A percentile compares a stretch with the other conserved stretches of the same genome.
Evolutionary conservation across 2,329 filamentous ascomycete species (phyloP).

Genomic region (Ciborinia camelliae): DNA sequence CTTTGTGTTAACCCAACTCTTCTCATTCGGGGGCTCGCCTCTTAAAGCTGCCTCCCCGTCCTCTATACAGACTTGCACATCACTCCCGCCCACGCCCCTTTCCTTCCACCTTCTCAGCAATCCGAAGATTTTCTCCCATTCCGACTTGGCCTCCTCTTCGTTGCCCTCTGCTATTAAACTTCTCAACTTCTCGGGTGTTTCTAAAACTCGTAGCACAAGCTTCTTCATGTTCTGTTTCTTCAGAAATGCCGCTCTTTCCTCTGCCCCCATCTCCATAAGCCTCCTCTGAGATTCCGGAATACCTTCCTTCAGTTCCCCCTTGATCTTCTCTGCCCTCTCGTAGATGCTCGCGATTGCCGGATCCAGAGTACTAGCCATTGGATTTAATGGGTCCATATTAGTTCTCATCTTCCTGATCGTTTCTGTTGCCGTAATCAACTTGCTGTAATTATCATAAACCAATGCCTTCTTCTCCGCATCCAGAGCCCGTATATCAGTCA

Average conservation of each 20-base stretch:
- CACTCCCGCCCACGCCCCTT: conserved; percentile 36
- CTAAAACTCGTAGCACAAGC: conserved; percentile 31
- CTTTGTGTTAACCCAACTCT: conserved; percentile 29
- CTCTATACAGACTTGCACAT: conserved; percentile 37
- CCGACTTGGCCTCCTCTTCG: conserved; percentile 56
- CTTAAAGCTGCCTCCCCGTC: conserved; percentile 37
- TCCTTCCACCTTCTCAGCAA: conserved; percentile 36
- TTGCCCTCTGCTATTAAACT: conserved; percentile 57
- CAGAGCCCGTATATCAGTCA: conserved; percentile 80
- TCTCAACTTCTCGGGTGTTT: conserved; percentile 46
- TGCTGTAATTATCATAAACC: conserved; percentile 98
- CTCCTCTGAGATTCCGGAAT: conserved; percentile 50
- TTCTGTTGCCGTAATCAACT: conserved; percentile 92
- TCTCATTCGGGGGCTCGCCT: conserved; percentile 29
- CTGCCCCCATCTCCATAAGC: conserved; percentile 56
- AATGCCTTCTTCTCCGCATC: conserved; percentile 96
- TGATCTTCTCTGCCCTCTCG: conserved; percentile 36
- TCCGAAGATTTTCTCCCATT: conserved; percentile 35
- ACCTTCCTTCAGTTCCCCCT: conserved; percentile 29
- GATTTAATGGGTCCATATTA: conserved; percentile 76
- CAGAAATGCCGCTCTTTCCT: conserved; percentile 40
- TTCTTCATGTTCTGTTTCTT: conserved; percentile 25
- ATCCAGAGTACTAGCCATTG: conserved; percentile 67
- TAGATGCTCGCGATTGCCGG: conserved; percentile 74
- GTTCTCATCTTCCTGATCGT: conserved; percentile 87